Percentiles rank a stretch among this genome's conserved stretches.
Conservation (phyloP, 2,329 filamentous ascomycete species). For the Chrysoporthe puriensis region DNA sequence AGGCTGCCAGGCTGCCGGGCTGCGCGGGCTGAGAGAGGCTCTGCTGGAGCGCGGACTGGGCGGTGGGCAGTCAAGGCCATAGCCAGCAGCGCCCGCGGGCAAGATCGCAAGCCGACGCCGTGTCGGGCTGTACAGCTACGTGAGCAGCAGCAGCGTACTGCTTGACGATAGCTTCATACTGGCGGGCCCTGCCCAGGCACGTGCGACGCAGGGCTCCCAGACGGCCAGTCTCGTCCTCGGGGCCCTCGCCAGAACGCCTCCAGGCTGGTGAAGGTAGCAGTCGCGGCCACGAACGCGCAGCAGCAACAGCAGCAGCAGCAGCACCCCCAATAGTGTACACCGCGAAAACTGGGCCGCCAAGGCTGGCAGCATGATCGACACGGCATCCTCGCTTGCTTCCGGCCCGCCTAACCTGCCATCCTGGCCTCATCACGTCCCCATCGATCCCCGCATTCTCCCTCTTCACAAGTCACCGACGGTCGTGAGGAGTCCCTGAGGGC, state of each 20-base stretch:
- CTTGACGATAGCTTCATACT: too few species aligned
- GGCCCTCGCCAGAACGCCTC: background rate
- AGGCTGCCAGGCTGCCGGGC: background rate
- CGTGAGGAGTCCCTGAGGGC: background rate
- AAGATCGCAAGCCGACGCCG: background rate
- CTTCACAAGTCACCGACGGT: background rate
- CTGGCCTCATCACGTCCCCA: conserved; percentile 36
- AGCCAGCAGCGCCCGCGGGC: background rate
- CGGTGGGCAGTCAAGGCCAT: background rate
- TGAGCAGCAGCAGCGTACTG: too few species aligned
- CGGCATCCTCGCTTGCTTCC: conserved; percentile 27
- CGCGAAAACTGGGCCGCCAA: background rate
- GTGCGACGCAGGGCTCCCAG: background rate
- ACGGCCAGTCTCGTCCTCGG: background rate
- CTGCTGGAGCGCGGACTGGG: background rate
- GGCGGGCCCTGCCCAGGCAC: background rate
- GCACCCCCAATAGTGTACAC: too few species aligned
- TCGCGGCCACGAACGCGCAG: background rate
- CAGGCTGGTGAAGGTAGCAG: background rate
- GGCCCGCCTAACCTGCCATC: conserved; percentile 26
- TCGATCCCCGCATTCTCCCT: conserved; percentile 31
- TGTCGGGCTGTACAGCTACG: background rate
- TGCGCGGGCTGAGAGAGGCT: conserved; percentile 1
- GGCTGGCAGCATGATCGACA: conserved; percentile 25
- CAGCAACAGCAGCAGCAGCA: too few species aligned